Base-by-base conservation (phyloP, 805 yeast species). In the Metschnikowia gelsemii region DNA sequence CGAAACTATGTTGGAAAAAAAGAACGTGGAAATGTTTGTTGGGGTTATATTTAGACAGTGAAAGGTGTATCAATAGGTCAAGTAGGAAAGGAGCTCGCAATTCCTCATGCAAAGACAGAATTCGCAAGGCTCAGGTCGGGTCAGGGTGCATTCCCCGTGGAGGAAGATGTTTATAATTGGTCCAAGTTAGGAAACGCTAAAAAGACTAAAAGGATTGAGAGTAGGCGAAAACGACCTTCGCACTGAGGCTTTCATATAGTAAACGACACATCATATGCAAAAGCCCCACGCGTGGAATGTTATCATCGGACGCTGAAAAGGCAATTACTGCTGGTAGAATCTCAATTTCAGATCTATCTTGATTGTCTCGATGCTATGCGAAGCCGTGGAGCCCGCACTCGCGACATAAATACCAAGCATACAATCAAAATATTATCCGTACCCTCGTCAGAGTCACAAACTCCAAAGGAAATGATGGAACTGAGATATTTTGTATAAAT, bases 111-210 rank as follows among this genome's bases (percentile, higher is more conserved):
- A 19, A 31, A 31, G 25, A 14, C 24, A 19, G 35, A 31, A 31
- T 8, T n/a, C n/a, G 21, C 16, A 31, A 23, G 17, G 24, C 33
- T 28, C 26, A 16, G 27, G 22, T 16, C 29, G 30, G 25, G 30
- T 13, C 17, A 19, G 31, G 31, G 39, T 19, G 40, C 40, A 25
- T 35, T 12, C 32, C 24, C 23, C 20, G 24, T 26, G 30, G 26
- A 21, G 27, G 28, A 20, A 21, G n/a, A 8, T 41, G 44, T 41
- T 41, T 35, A 41, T 31, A 12, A 22, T 35, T 18, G 21, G 22
- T 14, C 44, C 44, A 8, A 35, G 40, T 25, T 30, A 41, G 44
- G 44, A 24, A 41, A 31, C 12, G 18, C 21, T 17, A 40, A 26
- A 32, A 20, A 18, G n/a, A n/a, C n/a, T n/a, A n/a, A n/a, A n/a